phyloP scores from a whole-genome alignment of 306 rosid genomes.

The Erythrophleum fordii region DNA sequence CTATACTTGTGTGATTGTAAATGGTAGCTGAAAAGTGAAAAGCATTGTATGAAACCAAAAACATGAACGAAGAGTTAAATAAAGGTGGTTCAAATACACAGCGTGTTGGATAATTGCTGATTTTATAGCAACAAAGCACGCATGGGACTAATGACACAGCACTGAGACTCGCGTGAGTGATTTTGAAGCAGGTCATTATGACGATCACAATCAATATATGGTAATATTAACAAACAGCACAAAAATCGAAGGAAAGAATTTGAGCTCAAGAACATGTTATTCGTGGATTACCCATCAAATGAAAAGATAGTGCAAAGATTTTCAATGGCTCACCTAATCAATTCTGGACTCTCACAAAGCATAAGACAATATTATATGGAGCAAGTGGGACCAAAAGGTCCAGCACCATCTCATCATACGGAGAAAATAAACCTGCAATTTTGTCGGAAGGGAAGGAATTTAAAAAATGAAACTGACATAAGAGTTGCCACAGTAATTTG shows the following conservation, averaged over 20 bases:
- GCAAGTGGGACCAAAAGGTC: neutral
- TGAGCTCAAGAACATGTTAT: conserved; percentile 19
- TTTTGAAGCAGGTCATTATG: neutral
- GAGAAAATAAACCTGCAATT: no score
- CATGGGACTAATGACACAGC: neutral
- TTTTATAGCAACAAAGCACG: neutral
- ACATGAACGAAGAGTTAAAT: neutral
- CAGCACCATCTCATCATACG: neutral
- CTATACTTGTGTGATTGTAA: neutral
- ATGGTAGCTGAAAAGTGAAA: neutral
- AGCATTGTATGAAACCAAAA: neutral
- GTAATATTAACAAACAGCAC: neutral
- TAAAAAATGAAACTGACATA: neutral
- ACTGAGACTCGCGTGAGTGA: neutral
- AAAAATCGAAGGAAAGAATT: neutral
- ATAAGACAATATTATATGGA: conserved; percentile 29
- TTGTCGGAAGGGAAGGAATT: no score
- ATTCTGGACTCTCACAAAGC: no score
- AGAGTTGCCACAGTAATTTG: neutral
- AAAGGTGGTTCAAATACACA: neutral
- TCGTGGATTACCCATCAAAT: conserved; percentile 13
- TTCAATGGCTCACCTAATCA: neutral
- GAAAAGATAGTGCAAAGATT: neutral
- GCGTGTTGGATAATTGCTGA: no score
- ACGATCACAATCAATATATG: neutral